Evolutionary conservation across 768 basidiomycete genomes (phyloP).

Genomic region (Tulasnella sp.): DNA sequence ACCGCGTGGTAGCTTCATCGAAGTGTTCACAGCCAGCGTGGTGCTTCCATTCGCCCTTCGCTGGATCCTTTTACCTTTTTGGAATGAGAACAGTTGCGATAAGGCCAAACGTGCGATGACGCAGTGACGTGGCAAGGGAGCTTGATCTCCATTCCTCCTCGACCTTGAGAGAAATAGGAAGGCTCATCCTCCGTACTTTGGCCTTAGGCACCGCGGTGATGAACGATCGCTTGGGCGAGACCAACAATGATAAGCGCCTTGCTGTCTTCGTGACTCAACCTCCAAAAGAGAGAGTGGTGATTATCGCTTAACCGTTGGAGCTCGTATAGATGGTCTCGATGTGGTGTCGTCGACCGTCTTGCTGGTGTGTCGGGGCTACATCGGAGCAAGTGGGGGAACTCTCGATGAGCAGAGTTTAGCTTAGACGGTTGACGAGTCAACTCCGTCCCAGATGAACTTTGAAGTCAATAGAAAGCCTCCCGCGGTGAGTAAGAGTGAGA

Average conservation of each 20-base stretch:
- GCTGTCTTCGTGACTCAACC: not conserved
- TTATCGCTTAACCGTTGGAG: no score
- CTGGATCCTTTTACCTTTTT: not conserved
- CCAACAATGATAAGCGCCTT: not conserved
- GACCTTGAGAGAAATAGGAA: not conserved
- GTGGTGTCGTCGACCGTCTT: no score
- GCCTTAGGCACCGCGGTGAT: not conserved
- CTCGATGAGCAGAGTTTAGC: not conserved
- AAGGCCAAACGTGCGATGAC: not conserved
- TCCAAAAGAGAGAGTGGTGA: not conserved
- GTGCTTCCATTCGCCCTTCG: not conserved
- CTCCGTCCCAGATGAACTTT: not conserved
- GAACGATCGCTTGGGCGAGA: not conserved
- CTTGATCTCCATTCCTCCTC: no score
- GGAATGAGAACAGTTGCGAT: not conserved
- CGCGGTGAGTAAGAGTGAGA: not conserved
- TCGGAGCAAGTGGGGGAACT: not conserved
- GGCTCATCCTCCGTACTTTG: not conserved
- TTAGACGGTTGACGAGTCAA: not conserved
- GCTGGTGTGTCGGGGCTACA: no score
- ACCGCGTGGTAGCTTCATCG: not conserved
- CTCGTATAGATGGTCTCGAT: no score
- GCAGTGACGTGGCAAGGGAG: not conserved
- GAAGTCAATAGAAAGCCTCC: not conserved
- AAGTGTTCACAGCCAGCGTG: not conserved